Evolutionary conservation across 1,284 basidiomycete genomes (phyloP), one percentile per base, ranked within the genome.

Genomic region (Ustilago shanxiensis): DNA sequence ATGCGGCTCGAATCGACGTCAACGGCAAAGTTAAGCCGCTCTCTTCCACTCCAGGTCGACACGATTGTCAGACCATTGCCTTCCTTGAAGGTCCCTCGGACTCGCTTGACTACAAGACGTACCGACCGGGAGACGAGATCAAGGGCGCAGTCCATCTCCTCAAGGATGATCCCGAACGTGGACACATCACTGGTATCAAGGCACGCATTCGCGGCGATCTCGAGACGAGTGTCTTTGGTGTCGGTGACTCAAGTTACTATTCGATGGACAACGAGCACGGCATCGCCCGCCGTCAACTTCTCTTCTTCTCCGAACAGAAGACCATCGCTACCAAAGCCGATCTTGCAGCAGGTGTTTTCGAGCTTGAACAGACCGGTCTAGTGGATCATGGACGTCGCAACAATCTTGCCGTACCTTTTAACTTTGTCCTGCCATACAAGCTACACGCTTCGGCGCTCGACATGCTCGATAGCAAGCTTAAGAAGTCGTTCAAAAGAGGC

Each of bases 201-300:
- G 75, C 75, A 3, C 63, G 75, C 24, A 72, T 77, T 35, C 63
- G 75, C 37, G 75, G 75, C 14, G 75, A 77, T 44, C 66, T 77
- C 50, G 75, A 77, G 31, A 77, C 74, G 33, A 73, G 71, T 47
- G 61, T 77, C 33, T 73, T 77, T 28, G 75, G 75, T 11, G 75
- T 68, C 20, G 75, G 75, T 54, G 75, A 77, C 26, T 72, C 75
- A 11, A 77, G 75, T 64, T 77, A 73, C 71, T 77, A 77, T 51
- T 67, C 75, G 49, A 66, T 65, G 49, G 66, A 77, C 51, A 67
- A 67, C 28, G 64, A 73, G 29, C 71, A 77, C 44, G 75, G 75
- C 18, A 77, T 77, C 33, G 75, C 75, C 31, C 66, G 66, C 26
- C 75, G 75, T 7, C 75, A 77, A 56, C 53, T 77, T 13, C 67